Evolutionary conservation across 768 basidiomycete species (phyloP).

Genomic region (Mycena rebaudengoi): DNA sequence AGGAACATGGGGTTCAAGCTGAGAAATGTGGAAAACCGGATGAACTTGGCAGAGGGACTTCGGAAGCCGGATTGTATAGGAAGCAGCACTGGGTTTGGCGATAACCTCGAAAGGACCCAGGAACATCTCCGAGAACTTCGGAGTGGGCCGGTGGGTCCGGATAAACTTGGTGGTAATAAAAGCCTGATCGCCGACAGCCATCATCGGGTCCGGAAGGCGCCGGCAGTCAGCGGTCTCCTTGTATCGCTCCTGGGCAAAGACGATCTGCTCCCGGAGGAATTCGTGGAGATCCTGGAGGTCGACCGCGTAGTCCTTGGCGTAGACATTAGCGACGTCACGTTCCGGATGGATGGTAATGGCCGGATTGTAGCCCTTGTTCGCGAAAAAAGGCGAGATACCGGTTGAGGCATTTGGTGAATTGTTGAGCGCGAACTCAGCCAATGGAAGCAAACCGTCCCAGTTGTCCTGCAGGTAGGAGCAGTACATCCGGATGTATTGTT

Average conservation of each 20-base stretch:
- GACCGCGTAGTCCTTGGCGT: slow-evolving; percentile 21
- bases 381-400: slow-evolving; percentile 35
- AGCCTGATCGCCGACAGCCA: neutral
- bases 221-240: neutral
- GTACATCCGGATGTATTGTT: slow-evolving; percentile 4
- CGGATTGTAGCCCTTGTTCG: slow-evolving; percentile 39
- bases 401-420: slow-evolving; percentile 34
- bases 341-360: slow-evolving; percentile 26
- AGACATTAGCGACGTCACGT: slow-evolving; percentile 20
- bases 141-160: no score
- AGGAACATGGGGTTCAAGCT: neutral
- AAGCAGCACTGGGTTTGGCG: neutral
- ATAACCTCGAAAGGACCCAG: neutral
- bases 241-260: slow-evolving; percentile 15
- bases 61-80: no score
- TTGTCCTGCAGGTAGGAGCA: slow-evolving; percentile 32
- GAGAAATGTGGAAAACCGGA: neutral
- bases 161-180: no score
- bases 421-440: slow-evolving; percentile 40
- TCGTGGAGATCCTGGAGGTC: slow-evolving; percentile 30
- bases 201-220: neutral
- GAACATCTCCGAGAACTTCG: no score
- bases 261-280: slow-evolving; percentile 25
- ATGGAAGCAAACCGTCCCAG: slow-evolving; percentile 33
- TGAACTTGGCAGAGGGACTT: no score